Evolutionary conservation across 2,329 filamentous ascomycete species (phyloP).

Genomic region (Colletotrichum godetiae): DNA sequence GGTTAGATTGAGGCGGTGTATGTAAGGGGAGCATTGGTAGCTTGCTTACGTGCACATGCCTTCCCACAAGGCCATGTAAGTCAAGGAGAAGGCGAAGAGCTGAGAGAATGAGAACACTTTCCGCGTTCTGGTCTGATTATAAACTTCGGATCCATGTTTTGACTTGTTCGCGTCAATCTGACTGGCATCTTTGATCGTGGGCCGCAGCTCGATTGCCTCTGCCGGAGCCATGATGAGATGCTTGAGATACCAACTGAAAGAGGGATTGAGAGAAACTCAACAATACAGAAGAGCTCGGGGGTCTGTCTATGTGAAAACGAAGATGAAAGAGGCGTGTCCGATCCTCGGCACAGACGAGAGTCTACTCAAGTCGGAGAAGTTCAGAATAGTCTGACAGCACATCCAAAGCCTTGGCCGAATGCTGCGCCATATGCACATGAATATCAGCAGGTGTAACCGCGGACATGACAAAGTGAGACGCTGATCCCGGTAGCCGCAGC

Average conservation of each 20-base stretch:
- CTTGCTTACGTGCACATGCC: constrained; percentile 21
- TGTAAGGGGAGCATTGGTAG: background rate
- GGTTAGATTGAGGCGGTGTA: too few species aligned
- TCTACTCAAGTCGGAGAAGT: background rate
- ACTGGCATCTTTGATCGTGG: background rate
- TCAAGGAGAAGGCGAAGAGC: constrained; percentile 13
- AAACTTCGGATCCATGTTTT: constrained; percentile 14
- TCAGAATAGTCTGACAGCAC: background rate
- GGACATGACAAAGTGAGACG: background rate
- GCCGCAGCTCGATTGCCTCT: constrained; percentile 9
- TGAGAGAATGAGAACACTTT: constrained; percentile 18
- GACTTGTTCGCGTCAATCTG: constrained; percentile 4
- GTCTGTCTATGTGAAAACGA: background rate
- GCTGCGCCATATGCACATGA: background rate
- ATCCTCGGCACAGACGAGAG: background rate
- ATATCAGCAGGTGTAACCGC: background rate
- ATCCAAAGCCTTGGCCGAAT: background rate
- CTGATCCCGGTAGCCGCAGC: background rate
- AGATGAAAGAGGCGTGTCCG: background rate
- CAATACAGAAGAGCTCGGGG: background rate
- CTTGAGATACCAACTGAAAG: background rate
- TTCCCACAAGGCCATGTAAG: constrained; percentile 15
- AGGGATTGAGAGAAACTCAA: background rate
- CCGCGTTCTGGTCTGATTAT: constrained; percentile 7
- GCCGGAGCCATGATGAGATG: background rate